Percentiles rank a stretch among this genome's conserved stretches.
phyloP scores from a whole-genome alignment of 352 stramenopile genomes.

The Pythium biforme region DNA sequence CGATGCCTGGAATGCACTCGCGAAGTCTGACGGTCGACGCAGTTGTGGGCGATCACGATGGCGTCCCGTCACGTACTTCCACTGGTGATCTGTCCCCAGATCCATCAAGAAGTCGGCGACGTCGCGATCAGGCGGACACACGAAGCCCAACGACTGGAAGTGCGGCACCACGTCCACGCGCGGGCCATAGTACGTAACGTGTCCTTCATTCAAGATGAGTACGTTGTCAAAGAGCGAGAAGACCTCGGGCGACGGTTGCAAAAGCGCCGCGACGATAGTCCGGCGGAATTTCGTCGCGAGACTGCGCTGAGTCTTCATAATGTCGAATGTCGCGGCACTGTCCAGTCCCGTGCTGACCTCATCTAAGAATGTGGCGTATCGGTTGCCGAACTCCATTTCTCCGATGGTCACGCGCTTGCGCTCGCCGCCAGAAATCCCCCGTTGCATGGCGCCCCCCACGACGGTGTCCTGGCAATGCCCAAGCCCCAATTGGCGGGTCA shows the following conservation, averaged over 20 bases:
- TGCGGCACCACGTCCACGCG: slow-evolving; percentile 30
- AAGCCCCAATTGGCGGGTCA: slow-evolving; percentile 35
- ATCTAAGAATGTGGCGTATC: slow-evolving; percentile 75
- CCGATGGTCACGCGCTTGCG: slow-evolving; percentile 64
- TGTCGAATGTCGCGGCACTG: slow-evolving; percentile 88
- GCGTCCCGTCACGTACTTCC: slow-evolving; percentile 2
- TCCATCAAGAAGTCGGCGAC: slow-evolving; percentile 33
- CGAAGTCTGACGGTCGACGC: slow-evolving; percentile 21
- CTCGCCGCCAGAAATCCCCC: slow-evolving; percentile 65
- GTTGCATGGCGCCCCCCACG: slow-evolving; percentile 50
- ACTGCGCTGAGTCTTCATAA: slow-evolving; percentile 54
- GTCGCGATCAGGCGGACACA: slow-evolving; percentile 29
- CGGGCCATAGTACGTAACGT: slow-evolving; percentile 47
- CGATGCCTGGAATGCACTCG: slow-evolving; percentile 24
- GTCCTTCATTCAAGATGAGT: slow-evolving; percentile 43
- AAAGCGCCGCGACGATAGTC: slow-evolving; percentile 42
- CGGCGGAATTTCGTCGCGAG: slow-evolving; percentile 33
- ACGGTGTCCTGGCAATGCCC: slow-evolving; percentile 51
- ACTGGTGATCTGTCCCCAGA: slow-evolving; percentile 25
- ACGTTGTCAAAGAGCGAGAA: slow-evolving; percentile 41
- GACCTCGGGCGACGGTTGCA: slow-evolving; percentile 26
- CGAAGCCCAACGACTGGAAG: slow-evolving; percentile 32
- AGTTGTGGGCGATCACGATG: not conserved
- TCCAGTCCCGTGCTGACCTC: slow-evolving; percentile 93
- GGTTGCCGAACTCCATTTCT: slow-evolving; percentile 76